phyloP scores from a whole-genome alignment of 1,284 basidiomycete species.

The Psilocybe mexicana region DNA sequence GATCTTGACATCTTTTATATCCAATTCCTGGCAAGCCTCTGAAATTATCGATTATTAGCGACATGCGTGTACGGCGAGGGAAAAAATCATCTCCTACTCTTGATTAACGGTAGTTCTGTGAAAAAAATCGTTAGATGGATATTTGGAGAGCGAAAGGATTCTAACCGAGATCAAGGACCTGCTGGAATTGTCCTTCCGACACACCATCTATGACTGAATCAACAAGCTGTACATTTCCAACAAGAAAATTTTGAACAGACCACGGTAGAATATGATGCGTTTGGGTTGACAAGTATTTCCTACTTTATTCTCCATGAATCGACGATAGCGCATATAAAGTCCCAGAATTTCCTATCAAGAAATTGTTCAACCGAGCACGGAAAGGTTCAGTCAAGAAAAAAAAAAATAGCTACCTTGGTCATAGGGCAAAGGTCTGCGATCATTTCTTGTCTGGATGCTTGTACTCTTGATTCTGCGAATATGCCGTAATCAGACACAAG shows the following conservation, averaged over 20 bases:
- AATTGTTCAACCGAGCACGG: not conserved
- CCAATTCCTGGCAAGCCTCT: conserved; percentile 58
- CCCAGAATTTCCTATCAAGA: conserved; percentile 44
- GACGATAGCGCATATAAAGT: conserved; percentile 59
- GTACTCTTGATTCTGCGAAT: conserved; percentile 54
- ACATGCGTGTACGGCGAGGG: not conserved
- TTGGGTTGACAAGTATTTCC: conserved; percentile 46
- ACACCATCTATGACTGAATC: conserved; percentile 62
- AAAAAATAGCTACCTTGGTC: conserved; percentile 42
- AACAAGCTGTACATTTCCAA: not conserved
- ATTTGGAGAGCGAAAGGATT: conserved; percentile 2
- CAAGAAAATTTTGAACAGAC: conserved; percentile 32
- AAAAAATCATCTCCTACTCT: conserved; percentile 38
- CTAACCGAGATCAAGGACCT: conserved; percentile 62
- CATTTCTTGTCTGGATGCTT: conserved; percentile 70
- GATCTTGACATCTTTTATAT: conserved; percentile 61
- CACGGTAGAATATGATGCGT: conserved; percentile 75
- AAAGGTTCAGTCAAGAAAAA: not conserved
- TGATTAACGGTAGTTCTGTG: conserved; percentile 57
- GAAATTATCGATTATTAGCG: not conserved
- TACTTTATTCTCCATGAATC: conserved; percentile 51
- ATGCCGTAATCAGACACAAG: not conserved
- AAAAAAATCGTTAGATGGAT: conserved; percentile 2
- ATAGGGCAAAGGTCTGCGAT: conserved; percentile 69
- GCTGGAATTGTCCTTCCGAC: conserved; percentile 76